Base-by-base conservation (phyloP, 2,329 filamentous ascomycete species). In the Colletotrichum limetticola region DNA sequence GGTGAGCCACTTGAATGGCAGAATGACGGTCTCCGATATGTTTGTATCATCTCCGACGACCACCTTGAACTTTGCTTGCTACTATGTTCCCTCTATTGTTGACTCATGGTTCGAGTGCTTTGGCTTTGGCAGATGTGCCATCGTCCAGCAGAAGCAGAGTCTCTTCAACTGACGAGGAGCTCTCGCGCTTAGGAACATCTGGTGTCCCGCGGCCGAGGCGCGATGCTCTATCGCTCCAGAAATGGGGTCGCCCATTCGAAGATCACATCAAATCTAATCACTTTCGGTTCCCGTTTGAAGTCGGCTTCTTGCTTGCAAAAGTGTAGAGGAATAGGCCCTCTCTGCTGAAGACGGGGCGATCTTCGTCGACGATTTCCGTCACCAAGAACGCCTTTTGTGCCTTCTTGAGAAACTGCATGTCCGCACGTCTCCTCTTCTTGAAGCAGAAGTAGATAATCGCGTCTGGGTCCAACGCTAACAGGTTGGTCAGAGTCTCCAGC, bases 381-480 rank as follows among this genome's bases (percentile, higher is more conserved):
- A 94, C 87, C 16, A 83, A 77, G 78, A 95, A 95, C 46, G 85
- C 82, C 83, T 92, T 94, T 79, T 86, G 91, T 19, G 92, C 91
- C 79, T 88, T 88, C 81, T 92, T 93, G 79, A 95, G 87, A 79
- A 95, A 95, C 72, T 93, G 90, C 85, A 92, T 87, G 79, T 95
- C 93, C 55, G 93, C 97, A 73, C 94, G 89, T 79, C 97, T 91
- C 76, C 97, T 89, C 85, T 95, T 96, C 87, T 98, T 98, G 87
- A 97, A 98, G 85, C 96, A 98, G 84, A 99, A 98, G 82, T 91
- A 92, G 59, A 93, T 81, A 11, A 88, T 85, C 12, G 89, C 88
- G 56, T 86, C 82, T 26, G 93, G 92, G 81, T 92, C 95, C 56
- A 95, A 88, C 19, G 90, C 88, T 75, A 98, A 86, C 60, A 98